These are phyloP conservation scores for Tolypocladium tropicale DNA, from an alignment of 2,329 filamentous ascomycete genomes.

Conservation along the genomic window DNA sequence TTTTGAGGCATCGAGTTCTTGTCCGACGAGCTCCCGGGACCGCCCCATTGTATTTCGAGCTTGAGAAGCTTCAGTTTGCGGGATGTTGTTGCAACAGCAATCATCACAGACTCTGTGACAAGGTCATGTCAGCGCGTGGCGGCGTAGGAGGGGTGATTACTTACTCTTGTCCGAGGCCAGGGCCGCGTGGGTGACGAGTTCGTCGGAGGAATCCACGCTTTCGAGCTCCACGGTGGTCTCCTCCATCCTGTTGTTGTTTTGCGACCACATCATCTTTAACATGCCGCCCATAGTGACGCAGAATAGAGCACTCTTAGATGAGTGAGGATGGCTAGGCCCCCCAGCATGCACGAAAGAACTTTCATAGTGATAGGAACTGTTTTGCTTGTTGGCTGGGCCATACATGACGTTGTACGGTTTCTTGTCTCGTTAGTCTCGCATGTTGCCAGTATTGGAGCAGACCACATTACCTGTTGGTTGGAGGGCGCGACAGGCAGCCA, in stretches of 20 bases:
- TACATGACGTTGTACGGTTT: slow-evolving; percentile 36
- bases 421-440: slow-evolving; percentile 13
- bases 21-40: slow-evolving; percentile 38
- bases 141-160: slow-evolving; percentile 7
- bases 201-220: slow-evolving; percentile 59
- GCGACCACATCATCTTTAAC: slow-evolving; percentile 68
- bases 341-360: slow-evolving; percentile 54
- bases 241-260: slow-evolving; percentile 60
- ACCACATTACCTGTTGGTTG: slow-evolving; percentile 23
- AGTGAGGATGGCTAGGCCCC: slow-evolving; percentile 63
- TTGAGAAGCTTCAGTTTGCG: slow-evolving; percentile 66
- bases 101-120: slow-evolving; percentile 40
- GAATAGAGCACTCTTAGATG: slow-evolving; percentile 62
- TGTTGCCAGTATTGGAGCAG: neutral
- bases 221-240: slow-evolving; percentile 68
- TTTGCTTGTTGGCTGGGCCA: slow-evolving; percentile 54
- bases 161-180: slow-evolving; percentile 65
- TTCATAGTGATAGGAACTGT: slow-evolving; percentile 58
- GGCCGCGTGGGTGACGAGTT: slow-evolving; percentile 71
- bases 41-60: slow-evolving; percentile 65
- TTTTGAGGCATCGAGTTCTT: slow-evolving; percentile 38
- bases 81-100: slow-evolving; percentile 58
- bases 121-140: slow-evolving; percentile 12
- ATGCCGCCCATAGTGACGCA: slow-evolving; percentile 66
- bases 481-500: slow-evolving; percentile 61